Evolutionary conservation across 2,329 filamentous ascomycete genomes (phyloP).

Genomic region (Emergomyces orientalis): DNA sequence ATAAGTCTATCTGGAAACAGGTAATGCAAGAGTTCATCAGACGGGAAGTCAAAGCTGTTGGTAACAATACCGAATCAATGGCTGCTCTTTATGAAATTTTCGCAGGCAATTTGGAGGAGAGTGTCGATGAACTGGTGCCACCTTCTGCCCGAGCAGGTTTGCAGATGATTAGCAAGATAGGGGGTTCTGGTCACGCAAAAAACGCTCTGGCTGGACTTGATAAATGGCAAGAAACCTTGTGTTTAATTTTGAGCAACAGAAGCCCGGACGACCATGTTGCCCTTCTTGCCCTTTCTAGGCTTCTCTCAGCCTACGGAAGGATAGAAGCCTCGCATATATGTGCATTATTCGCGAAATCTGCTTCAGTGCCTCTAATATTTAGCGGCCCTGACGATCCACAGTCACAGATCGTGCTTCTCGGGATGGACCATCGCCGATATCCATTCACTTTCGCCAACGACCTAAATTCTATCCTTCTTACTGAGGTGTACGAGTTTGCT

Average conservation of each 20-base stretch:
- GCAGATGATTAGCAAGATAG: slow-evolving; percentile 70
- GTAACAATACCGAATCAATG: slow-evolving; percentile 73
- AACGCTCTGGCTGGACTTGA: slow-evolving; percentile 78
- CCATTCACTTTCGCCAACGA: slow-evolving; percentile 67
- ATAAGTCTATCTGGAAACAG: slow-evolving; percentile 70
- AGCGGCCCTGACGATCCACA: slow-evolving; percentile 74
- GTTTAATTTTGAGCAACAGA: slow-evolving; percentile 78
- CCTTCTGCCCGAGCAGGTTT: slow-evolving; percentile 85
- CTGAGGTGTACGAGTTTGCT: slow-evolving; percentile 90
- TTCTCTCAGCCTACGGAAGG: slow-evolving; percentile 76
- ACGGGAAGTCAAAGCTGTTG: slow-evolving; percentile 78
- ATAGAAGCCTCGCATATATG: slow-evolving; percentile 90
- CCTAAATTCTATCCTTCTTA: slow-evolving; percentile 80
- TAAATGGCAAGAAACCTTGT: slow-evolving; percentile 86
- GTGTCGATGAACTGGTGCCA: slow-evolving; percentile 89
- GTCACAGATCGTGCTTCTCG: slow-evolving; percentile 71
- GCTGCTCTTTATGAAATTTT: slow-evolving; percentile 89
- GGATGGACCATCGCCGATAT: slow-evolving; percentile 67
- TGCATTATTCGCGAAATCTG: slow-evolving; percentile 69
- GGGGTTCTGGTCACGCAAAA: slow-evolving; percentile 51
- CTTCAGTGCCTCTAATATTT: slow-evolving; percentile 50
- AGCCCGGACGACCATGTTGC: slow-evolving; percentile 70
- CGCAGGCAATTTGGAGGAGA: slow-evolving; percentile 88
- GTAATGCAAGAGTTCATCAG: slow-evolving; percentile 92
- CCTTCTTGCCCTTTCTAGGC: slow-evolving; percentile 66